These are phyloP conservation scores for Penicillium fimorum DNA, from an alignment of 495 filamentous ascomycete species.

Conservation along the genomic window DNA sequence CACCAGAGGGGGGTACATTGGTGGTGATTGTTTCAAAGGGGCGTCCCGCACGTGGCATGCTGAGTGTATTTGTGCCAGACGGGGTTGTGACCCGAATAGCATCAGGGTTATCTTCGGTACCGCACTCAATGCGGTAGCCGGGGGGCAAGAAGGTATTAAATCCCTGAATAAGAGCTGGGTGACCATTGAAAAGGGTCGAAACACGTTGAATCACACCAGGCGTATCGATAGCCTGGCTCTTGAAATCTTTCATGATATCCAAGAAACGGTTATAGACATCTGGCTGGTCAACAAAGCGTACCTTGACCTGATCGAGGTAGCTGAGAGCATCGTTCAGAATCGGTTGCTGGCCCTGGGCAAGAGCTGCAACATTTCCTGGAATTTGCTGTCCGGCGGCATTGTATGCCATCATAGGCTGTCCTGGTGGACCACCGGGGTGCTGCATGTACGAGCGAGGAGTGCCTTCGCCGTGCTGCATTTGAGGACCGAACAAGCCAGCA, in stretches of 20 bases:
- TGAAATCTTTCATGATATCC: constrained; percentile 99
- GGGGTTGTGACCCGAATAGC: constrained; percentile 96
- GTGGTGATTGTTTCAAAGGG: constrained; percentile 44
- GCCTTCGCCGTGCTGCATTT: constrained; percentile 60
- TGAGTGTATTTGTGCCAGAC: constrained; percentile 70
- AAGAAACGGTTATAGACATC: constrained; percentile 98
- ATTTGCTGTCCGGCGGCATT: constrained; percentile 46
- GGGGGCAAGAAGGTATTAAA: constrained; percentile 99
- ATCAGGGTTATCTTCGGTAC: constrained; percentile 85
- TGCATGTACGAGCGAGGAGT: constrained; percentile 63
- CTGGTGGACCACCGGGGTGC: constrained; percentile 54
- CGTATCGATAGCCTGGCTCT: constrained; percentile 97
- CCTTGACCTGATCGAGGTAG: constrained; percentile 98
- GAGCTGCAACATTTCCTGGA: constrained; percentile 56
- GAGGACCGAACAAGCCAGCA: constrained; percentile 66
- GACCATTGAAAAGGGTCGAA: constrained; percentile 92
- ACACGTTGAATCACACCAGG: constrained; percentile 97
- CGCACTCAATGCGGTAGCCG: constrained; percentile 96
- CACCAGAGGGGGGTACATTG: constrained; percentile 34
- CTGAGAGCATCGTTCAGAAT: constrained; percentile 96
- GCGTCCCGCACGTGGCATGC: constrained; percentile 54
- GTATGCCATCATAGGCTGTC: constrained; percentile 61
- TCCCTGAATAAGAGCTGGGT: constrained; percentile 94
- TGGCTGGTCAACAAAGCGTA: constrained; percentile 93
- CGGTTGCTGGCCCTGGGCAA: constrained; percentile 85